Conservation (phyloP, 2,329 filamentous ascomycete species). For the Ophiostoma quercus region DNA sequence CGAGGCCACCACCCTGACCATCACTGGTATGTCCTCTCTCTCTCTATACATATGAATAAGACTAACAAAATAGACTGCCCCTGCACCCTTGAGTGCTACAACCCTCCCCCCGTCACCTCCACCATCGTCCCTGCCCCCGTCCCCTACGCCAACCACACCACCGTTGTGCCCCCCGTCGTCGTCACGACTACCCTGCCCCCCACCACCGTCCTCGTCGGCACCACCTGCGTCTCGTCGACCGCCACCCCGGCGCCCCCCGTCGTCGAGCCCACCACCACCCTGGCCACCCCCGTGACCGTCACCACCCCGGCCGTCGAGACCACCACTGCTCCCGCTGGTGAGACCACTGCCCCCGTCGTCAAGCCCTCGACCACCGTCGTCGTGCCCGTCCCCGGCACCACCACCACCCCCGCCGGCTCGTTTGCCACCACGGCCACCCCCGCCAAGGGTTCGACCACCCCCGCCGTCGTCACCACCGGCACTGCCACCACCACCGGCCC, state of each 20-base stretch:
- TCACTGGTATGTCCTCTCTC: slow-evolving; percentile 27
- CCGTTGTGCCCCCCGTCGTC: slow-evolving; percentile 1
- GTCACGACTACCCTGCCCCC: slow-evolving; percentile 17
- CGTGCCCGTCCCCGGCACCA: slow-evolving; percentile 9
- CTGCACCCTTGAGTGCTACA: slow-evolving; percentile 25
- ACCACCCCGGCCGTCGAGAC: not conserved
- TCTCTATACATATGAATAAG: too few relatives aligned
- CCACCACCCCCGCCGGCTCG: slow-evolving; percentile 5
- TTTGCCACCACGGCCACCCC: not conserved
- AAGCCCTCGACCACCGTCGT: not conserved
- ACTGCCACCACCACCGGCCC: slow-evolving; percentile 5
- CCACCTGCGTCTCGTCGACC: slow-evolving; percentile 17
- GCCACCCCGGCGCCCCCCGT: not conserved
- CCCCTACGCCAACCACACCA: slow-evolving; percentile 19
- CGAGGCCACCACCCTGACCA: slow-evolving; percentile 28
- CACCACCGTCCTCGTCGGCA: slow-evolving; percentile 21
- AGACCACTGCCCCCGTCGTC: not conserved
- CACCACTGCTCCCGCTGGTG: not conserved
- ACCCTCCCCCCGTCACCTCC: slow-evolving; percentile 17
- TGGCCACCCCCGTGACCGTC: not conserved
- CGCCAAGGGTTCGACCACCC: not conserved
- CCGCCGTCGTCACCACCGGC: not conserved
- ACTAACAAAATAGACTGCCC: too few relatives aligned
- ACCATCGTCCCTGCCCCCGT: not conserved
- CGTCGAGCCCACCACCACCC: not conserved